Evolutionary conservation across 805 yeast species (phyloP), one percentile per base, ranked within the genome.

Genomic region (Candida suzukii): DNA sequence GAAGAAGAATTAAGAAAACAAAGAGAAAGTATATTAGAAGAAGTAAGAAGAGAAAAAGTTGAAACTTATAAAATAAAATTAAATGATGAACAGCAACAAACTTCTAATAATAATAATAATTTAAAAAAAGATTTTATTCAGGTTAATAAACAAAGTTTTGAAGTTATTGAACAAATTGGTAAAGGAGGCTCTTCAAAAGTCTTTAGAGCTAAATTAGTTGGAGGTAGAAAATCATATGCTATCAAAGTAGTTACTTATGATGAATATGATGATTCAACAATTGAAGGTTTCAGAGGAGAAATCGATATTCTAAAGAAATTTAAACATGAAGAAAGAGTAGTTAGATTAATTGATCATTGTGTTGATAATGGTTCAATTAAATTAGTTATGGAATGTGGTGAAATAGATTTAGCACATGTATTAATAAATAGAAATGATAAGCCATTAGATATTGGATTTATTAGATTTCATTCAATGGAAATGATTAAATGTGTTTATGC

Each of bases 131-230:
- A 34, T 8, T 9, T 22, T 7, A 34, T 34, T 5, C 7, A n/a
- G 14, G 30, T 82, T 1, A 85, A 88, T 56, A 78, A 74, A 2
- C 70, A 70, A 27, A 71, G 71, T 34, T 91, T 85, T 55, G 90
- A 83, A 52, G 74, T 82, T 42, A 63, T 85, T 22, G 96, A 88
- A 53, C 66, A 85, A 13, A 59, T 90, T 17, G 98, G 97, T 5
- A 75, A 84, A 58, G 98, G 97, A 21, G 98, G 97, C 0, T 75
- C 96, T 0, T 88, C 96, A 0, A 87, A 83, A 55, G 98, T 90
- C 18, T 90, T 82, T 66, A 84, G 82, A 57, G 93, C 83, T 1
- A 82, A 74, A 49, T 66, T 75, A 0, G 44, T 45, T 3, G 43
- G 49, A 22, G 71, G 71, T 37, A 78, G 77, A 45, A 76, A 73